Evolutionary conservation across 192 early-diverging fungal species (phyloP), one percentile per base, ranked within the genome.

Genomic region (Rhizophagus sp.): DNA sequence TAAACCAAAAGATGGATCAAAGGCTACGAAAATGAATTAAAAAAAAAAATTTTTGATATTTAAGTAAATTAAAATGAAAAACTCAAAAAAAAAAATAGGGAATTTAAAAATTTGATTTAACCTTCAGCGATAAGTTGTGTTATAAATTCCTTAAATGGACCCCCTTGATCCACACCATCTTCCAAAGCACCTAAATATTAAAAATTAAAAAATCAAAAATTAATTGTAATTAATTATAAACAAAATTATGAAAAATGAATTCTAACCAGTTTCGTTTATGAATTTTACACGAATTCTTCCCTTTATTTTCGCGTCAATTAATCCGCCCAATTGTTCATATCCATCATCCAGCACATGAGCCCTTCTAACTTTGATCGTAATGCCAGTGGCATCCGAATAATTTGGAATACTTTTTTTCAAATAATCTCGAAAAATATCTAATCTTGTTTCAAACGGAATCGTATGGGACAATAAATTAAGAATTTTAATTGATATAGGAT

Each of bases 391-490:
- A 25, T 70, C 22, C 2, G 7, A n/a, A 36, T 19, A 27, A 36
- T 3, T 19, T 44, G 78, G 73, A 24, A 79, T 65, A 17, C 79
- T 80, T 34, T 83, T 82, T 15, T 81, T 80, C 73, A 97, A 87
- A 82, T 92, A 90, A 24, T 91, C 90, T 41, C 96, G 88, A 83
- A 98, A 97, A 39, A 98, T 89, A 15, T 90, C 87, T n/a, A 96
- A 91, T 13, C 97, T 91, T 36, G 90, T 90, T 63, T 90, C 91
- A 79, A 98, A 97, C 0, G 95, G 94, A 19, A 97, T 91, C 5
- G 96, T 92, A 86, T 96, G 97, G 1, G 97, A 95, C 52, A 98
- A 92, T 50, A 92, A 84, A 63, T 89, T 87, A 34, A 98, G 87
- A 47, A 98, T 87, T n/a, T 84, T 83, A 44, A 86, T 65, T 10